A percentile compares a stretch with the other conserved stretches of the same genome.
phyloP scores from a whole-genome alignment of 345 rosid species.

The Stellera chamaejasme region DNA sequence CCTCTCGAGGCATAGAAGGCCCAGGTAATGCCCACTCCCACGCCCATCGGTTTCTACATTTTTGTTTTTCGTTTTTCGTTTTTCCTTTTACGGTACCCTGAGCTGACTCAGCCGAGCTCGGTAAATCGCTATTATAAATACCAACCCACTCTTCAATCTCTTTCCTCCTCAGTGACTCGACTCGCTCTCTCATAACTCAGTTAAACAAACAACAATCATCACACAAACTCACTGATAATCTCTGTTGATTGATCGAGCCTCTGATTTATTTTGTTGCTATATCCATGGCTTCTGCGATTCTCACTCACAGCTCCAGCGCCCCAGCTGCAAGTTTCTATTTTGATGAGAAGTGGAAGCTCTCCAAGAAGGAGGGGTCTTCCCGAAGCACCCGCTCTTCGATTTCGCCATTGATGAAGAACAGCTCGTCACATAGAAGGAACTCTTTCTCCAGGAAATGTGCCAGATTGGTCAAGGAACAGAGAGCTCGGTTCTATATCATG shows the following conservation, averaged over 20 bases:
- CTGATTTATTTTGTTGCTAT: neutral
- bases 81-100: neutral
- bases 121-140: constrained; percentile 37
- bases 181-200: constrained; percentile 6
- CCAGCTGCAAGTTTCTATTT: constrained; percentile 30
- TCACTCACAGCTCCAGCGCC: constrained; percentile 21
- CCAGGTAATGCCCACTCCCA: constrained; percentile 59
- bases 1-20: constrained; percentile 38
- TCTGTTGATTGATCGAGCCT: constrained; percentile 10
- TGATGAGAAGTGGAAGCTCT: constrained; percentile 55
- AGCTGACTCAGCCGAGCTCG: no score
- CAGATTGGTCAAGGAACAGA: constrained; percentile 69
- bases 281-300: constrained; percentile 28
- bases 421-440: constrained; percentile 36
- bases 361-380: constrained; percentile 53
- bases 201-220: constrained; percentile 5
- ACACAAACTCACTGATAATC: constrained; percentile 14
- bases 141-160: constrained; percentile 1
- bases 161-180: constrained; percentile 15
- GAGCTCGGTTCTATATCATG: constrained; percentile 93
- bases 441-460: constrained; percentile 83
- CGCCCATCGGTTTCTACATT: constrained; percentile 25
- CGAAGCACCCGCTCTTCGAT: constrained; percentile 31
- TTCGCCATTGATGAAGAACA: constrained; percentile 28
- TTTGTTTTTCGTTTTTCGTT: neutral